Base-by-base conservation (phyloP, 176 grass and related monocot species). In the Bromus sterilis region DNA sequence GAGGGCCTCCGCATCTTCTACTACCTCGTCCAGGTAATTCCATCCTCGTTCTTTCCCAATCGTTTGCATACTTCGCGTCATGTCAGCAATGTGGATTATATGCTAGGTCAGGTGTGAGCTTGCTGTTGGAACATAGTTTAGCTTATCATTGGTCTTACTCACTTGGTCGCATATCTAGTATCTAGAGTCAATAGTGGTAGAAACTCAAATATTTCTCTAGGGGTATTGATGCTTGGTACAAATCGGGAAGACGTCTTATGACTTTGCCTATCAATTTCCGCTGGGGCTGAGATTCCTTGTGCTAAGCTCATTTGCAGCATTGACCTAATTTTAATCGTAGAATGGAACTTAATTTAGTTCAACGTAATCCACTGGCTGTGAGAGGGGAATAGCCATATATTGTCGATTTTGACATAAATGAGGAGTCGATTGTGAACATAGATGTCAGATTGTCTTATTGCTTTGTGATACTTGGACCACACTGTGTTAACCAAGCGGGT, bases 1-100 rank as follows among this genome's bases (percentile, higher is more conserved):
- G 94, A 97, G 82, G 94, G 92, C 18, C 94, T 97, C 49, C 87
- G 94, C 42, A 91, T 94, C 80, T 97, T 97, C 80, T 97, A 94
- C 76, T 97, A 94, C 77, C 94, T 97, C 25, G 92, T 97, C 67
- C 94, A 97, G 94, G 94, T 94, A 36, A 51, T 40, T 39, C 13
- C 8, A 21, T 6, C 9, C 39, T 0, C 9, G 24, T 24, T 40
- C 67, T 61, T 44, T 25, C 39, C 31, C 28, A 73, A 30, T 70
- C 51, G 36, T 39, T 1, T 40, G 39, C 42, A 44, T 5, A 44
- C 3, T 44, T n/a, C n/a, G n/a, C n/a, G n/a, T n/a, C n/a, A n/a
- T n/a, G n/a, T n/a, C n/a, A n/a, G n/a, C n/a, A n/a, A n/a, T n/a
- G n/a, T n/a, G n/a, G n/a, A n/a, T n/a, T n/a, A n/a, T n/a, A n/a